Evolutionary conservation across 108 stramenopile genomes (phyloP).

Genomic region (Nitzschia sp.): DNA sequence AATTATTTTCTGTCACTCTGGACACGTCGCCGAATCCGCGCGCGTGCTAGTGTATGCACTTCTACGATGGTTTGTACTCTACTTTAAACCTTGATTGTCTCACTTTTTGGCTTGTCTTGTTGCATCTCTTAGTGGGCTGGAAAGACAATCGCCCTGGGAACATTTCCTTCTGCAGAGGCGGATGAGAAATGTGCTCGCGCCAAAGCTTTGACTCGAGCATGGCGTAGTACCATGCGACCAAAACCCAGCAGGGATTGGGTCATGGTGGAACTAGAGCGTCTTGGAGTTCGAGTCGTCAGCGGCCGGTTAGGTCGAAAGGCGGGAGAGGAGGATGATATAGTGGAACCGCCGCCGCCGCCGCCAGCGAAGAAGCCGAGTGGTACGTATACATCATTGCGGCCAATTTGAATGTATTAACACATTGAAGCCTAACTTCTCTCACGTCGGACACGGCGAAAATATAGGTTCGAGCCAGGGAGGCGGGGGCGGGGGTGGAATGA

Average conservation of each 20-base stretch:
- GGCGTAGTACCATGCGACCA: slow-evolving; percentile 90
- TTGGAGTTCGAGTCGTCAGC: slow-evolving; percentile 84
- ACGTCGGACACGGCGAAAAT: too few species aligned
- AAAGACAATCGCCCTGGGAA: slow-evolving; percentile 69
- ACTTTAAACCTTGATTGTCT: too few species aligned
- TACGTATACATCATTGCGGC: neutral
- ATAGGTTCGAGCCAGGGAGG: too few species aligned
- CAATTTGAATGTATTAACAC: too few species aligned
- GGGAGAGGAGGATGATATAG: slow-evolving; percentile 62
- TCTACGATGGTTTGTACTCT: too few species aligned
- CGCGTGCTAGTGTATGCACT: too few species aligned
- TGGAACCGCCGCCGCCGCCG: neutral
- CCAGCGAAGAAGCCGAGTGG: neutral
- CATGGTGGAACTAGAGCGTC: slow-evolving; percentile 85
- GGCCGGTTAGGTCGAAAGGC: slow-evolving; percentile 77
- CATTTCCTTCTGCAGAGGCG: slow-evolving; percentile 84
- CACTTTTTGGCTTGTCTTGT: too few species aligned
- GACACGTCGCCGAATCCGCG: too few species aligned
- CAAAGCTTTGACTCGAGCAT: slow-evolving; percentile 86
- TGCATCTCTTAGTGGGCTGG: slow-evolving; percentile 54
- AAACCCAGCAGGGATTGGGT: slow-evolving; percentile 91
- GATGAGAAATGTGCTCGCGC: slow-evolving; percentile 92
- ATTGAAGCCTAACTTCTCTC: too few species aligned
- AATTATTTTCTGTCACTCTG: neutral
- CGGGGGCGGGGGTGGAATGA: slow-evolving; percentile 21